These are phyloP conservation scores for Colletotrichum sp. DNA, from an alignment of 2,329 filamentous ascomycete genomes.

Conservation along the genomic window DNA sequence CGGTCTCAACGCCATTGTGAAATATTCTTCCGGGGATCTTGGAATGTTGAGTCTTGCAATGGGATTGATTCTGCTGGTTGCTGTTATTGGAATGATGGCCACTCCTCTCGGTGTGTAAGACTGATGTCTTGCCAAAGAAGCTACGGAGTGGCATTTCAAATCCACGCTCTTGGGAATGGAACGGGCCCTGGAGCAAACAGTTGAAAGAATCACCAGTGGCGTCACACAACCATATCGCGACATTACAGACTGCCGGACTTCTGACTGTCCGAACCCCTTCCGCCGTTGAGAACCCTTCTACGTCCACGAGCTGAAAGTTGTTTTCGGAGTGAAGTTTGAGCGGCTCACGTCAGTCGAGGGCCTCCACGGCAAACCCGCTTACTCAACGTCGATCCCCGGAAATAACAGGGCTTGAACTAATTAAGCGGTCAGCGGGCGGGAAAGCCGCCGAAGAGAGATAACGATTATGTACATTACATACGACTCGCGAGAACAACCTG, in stretches of 20 bases:
- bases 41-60: not conserved
- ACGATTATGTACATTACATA: not conserved
- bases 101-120: not conserved
- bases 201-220: not conserved
- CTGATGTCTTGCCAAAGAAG: not conserved
- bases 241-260: not conserved
- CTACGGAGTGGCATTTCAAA: not conserved
- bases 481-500: not conserved
- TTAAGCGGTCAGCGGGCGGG: not conserved
- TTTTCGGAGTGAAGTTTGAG: not conserved
- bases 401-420: not conserved
- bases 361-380: not conserved
- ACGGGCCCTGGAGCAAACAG: not conserved
- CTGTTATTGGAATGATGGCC: rapidly evolving
- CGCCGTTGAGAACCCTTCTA: not conserved
- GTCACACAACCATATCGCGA: not conserved
- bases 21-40: not conserved
- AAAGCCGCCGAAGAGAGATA: not conserved
- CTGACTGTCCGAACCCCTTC: not conserved
- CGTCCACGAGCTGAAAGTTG: not conserved
- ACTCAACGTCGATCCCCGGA: not conserved
- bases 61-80: not conserved
- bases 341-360: not conserved
- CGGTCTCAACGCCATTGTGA: not conserved
- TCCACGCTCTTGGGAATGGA: not conserved